Evolutionary conservation across 202 grass and related monocot genomes (phyloP).

Genomic region (Miscanthus sacchariflorus): DNA sequence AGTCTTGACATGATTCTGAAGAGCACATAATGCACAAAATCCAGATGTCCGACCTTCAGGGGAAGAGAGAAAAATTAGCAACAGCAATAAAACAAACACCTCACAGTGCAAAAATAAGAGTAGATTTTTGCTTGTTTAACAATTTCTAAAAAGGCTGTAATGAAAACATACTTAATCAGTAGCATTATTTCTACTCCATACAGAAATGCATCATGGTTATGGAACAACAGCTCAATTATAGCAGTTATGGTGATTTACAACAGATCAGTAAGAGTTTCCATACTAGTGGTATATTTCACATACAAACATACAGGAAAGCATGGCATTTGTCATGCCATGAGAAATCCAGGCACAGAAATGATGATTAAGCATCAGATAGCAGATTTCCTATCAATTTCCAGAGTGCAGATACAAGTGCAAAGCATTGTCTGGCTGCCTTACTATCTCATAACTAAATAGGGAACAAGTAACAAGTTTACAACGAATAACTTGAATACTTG

Average conservation of each 20-base stretch:
- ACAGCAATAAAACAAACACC: neutral
- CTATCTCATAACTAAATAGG: neutral
- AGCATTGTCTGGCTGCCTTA: neutral
- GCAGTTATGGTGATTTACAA: constrained; percentile 27
- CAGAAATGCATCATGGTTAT: neutral
- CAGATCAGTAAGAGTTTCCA: constrained; percentile 8
- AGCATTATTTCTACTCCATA: constrained; percentile 1
- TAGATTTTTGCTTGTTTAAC: constrained; percentile 10
- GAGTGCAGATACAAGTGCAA: neutral
- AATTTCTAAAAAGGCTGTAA: constrained; percentile 12
- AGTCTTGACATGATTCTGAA: constrained; percentile 89
- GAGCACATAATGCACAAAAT: constrained; percentile 98
- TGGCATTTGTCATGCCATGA: neutral
- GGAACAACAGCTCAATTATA: neutral
- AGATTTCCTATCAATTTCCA: neutral
- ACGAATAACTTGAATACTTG: neutral
- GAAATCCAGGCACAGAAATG: neutral
- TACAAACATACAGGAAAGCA: neutral
- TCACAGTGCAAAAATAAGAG: neutral
- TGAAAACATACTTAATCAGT: constrained; percentile 20
- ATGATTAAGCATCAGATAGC: neutral
- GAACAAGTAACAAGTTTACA: neutral
- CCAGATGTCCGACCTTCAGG: constrained; percentile 74
- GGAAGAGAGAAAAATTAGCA: constrained; percentile 20
- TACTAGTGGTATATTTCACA: constrained; percentile 7